A percentile compares a stretch with the other conserved stretches of the same genome.
phyloP scores from a whole-genome alignment of 116 monocot species.

The Iris pallida region DNA sequence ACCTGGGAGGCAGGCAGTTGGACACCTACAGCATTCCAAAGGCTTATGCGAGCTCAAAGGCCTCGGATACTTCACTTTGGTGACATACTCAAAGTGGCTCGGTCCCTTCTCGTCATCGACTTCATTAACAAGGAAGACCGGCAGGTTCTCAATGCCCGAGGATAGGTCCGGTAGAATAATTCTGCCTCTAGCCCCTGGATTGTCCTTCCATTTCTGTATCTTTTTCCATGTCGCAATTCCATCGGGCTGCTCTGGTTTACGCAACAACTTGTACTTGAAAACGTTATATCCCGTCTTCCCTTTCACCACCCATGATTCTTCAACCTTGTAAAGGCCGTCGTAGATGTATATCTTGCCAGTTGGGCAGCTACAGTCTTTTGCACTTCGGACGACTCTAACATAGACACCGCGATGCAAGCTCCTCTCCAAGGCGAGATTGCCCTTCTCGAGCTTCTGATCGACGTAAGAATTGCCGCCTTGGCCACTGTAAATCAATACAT shows the following conservation, averaged over 20 bases:
- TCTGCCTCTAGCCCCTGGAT: slow-evolving; percentile 49
- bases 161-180: slow-evolving; percentile 68
- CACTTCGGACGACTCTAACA: slow-evolving; percentile 64
- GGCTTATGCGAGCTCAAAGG: slow-evolving; percentile 25
- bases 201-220: slow-evolving; percentile 55
- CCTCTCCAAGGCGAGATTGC: slow-evolving; percentile 83
- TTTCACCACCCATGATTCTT: slow-evolving; percentile 63
- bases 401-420: slow-evolving; percentile 48
- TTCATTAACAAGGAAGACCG: slow-evolving; percentile 82
- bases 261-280: slow-evolving; percentile 73
- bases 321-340: slow-evolving; percentile 81
- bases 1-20: slow-evolving; percentile 51
- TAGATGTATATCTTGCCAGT: slow-evolving; percentile 69
- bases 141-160: slow-evolving; percentile 55
- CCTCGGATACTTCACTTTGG: slow-evolving; percentile 32
- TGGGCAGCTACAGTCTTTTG: slow-evolving; percentile 32
- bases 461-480: slow-evolving; percentile 36
- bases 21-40: slow-evolving; percentile 43
- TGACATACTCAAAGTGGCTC: slow-evolving; percentile 51
- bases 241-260: slow-evolving; percentile 67
- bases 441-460: slow-evolving; percentile 86
- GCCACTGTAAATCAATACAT: slow-evolving; percentile 40
- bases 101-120: slow-evolving; percentile 63
- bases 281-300: slow-evolving; percentile 57
- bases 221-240: slow-evolving; percentile 66